Evolutionary conservation across 176 grass and related monocot genomes (phyloP).

Genomic region (Areca catechu): DNA sequence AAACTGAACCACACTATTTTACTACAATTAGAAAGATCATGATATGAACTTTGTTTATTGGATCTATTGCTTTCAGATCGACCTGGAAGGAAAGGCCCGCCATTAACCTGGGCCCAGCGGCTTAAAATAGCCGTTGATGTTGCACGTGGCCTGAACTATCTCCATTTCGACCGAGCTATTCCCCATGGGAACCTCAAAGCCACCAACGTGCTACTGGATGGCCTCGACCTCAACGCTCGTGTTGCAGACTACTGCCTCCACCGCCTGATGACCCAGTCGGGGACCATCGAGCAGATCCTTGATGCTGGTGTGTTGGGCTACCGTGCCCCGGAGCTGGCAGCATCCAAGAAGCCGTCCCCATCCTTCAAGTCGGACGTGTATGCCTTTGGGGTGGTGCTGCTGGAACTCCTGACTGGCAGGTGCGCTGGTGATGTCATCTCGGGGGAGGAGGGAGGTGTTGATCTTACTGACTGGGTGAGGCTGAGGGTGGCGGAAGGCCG

Average conservation of each 20-base stretch:
- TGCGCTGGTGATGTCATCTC: conserved; percentile 65
- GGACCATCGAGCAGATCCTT: conserved; percentile 54
- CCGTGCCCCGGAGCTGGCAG: conserved; percentile 73
- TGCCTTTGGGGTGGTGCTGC: conserved; percentile 64
- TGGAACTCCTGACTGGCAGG: conserved; percentile 72
- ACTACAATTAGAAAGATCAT: no score
- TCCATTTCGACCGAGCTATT: conserved; percentile 88
- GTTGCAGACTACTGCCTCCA: conserved; percentile 84
- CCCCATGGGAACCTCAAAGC: conserved; percentile 97
- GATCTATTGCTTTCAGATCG: conserved; percentile 44
- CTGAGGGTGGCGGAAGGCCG: conserved; percentile 60
- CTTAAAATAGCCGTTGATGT: conserved; percentile 81
- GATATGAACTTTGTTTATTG: background rate
- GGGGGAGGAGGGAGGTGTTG: conserved; percentile 46
- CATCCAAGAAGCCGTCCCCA: conserved; percentile 72
- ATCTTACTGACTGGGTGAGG: conserved; percentile 75
- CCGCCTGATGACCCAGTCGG: conserved; percentile 82
- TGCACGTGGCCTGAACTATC: conserved; percentile 89
- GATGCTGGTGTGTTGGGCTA: conserved; percentile 80
- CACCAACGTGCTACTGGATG: conserved; percentile 77
- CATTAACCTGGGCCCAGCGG: conserved; percentile 80
- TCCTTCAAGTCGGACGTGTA: conserved; percentile 92
- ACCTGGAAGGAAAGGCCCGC: conserved; percentile 73
- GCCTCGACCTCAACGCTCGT: conserved; percentile 79
- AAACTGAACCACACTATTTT: no score